Conservation (phyloP, 805 yeast species). For the Kodamaea leandrae region DNA sequence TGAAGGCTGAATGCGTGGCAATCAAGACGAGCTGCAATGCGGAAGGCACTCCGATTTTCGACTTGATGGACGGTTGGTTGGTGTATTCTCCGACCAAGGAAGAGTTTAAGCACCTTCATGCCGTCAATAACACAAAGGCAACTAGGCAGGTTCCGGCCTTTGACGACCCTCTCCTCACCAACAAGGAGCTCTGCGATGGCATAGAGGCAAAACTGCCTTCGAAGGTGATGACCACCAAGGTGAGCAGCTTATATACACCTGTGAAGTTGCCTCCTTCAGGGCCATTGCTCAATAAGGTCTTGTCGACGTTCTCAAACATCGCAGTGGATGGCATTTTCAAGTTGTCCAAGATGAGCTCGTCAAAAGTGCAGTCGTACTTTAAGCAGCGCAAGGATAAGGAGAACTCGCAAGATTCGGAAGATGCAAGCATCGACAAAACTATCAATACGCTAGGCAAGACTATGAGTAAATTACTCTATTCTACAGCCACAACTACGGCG, state of each 20-base stretch:
- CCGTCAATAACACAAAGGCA: constrained; percentile 13
- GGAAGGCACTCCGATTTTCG: constrained; percentile 45
- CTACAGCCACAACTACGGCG: constrained; percentile 32
- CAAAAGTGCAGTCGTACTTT: constrained; percentile 41
- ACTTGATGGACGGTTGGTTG: constrained; percentile 49
- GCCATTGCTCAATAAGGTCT: constrained; percentile 47
- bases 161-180: constrained; percentile 12
- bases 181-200: not conserved
- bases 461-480: constrained; percentile 31
- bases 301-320: constrained; percentile 47
- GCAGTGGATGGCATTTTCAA: constrained; percentile 52
- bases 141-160: not conserved
- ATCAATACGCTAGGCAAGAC: constrained; percentile 31
- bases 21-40: constrained; percentile 28
- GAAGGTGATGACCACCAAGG: too few species aligned
- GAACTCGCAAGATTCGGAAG: too few species aligned
- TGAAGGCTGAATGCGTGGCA: constrained; percentile 15
- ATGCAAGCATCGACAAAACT: constrained; percentile 17
- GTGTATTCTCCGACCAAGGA: constrained; percentile 43
- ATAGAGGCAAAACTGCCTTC: not conserved
- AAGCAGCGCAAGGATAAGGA: constrained; percentile 12
- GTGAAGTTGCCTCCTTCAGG: constrained; percentile 46
- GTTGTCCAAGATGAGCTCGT: constrained; percentile 48
- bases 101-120: constrained; percentile 32
- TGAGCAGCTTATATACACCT: constrained; percentile 34